A percentile compares a stretch with the other conserved stretches of the same genome.
These are phyloP conservation scores for Xylona heveae DNA, from an alignment of 495 filamentous ascomycete species.

Conservation along the genomic window DNA sequence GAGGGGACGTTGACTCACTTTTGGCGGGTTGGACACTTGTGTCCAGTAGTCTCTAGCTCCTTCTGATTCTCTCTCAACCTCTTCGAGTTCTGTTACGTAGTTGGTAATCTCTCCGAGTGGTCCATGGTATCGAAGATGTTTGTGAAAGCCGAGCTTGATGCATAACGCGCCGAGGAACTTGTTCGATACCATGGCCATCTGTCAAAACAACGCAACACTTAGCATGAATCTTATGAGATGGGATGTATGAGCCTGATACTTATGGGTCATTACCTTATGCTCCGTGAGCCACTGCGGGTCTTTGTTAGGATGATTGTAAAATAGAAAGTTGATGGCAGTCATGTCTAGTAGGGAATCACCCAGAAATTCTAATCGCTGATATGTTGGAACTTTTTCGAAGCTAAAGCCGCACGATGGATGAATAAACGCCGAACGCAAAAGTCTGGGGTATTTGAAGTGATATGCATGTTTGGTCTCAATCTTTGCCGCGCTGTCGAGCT, in stretches of 20 bases:
- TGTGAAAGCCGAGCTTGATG: slow-evolving; percentile 56
- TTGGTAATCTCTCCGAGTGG: slow-evolving; percentile 36
- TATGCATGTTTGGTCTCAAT: slow-evolving; percentile 52
- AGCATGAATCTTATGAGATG: too few relatives aligned
- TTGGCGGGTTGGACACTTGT: slow-evolving; percentile 47
- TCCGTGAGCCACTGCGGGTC: slow-evolving; percentile 97
- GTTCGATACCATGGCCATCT: slow-evolving; percentile 97
- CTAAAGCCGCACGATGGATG: slow-evolving; percentile 62
- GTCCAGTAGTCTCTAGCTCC: slow-evolving; percentile 53
- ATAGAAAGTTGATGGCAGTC: slow-evolving; percentile 65
- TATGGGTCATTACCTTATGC: slow-evolving; percentile 43
- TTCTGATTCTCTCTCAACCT: slow-evolving; percentile 26
- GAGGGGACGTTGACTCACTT: slow-evolving; percentile 18
- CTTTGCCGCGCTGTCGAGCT: slow-evolving; percentile 43
- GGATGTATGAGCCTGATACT: too few relatives aligned
- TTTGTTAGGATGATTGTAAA: slow-evolving; percentile 46
- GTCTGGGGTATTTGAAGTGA: slow-evolving; percentile 53
- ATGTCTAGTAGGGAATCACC: slow-evolving; percentile 84
- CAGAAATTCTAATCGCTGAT: slow-evolving; percentile 85
- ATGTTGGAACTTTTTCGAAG: slow-evolving; percentile 62
- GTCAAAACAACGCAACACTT: too few relatives aligned
- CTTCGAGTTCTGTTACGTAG: slow-evolving; percentile 46
- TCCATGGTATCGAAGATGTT: slow-evolving; percentile 43
- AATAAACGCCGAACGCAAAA: slow-evolving; percentile 69
- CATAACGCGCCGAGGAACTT: slow-evolving; percentile 74